Base-by-base conservation (phyloP, 306 rosid genomes). In the Prunus davidiana region DNA sequence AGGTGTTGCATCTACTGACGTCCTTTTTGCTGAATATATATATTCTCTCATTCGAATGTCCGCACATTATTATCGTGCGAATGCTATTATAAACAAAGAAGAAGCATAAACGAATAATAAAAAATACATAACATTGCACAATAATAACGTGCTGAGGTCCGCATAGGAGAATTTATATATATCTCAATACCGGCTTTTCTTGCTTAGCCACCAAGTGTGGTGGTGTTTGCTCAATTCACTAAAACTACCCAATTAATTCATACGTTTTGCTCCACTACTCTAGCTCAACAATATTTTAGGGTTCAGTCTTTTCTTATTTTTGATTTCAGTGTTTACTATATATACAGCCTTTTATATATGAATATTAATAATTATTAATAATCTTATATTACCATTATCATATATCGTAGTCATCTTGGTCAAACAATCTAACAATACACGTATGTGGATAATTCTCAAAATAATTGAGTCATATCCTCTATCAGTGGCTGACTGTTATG, bases 81-180 rank as follows among this genome's bases (percentile, higher is more conserved):
- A 32, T 32, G 1, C 1, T 1, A 32, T 32, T 32, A 1, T 32
- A 5, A 32, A 32, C 1, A 32, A 0, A 0, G 0, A 32, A 0
- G 5, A 32, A 1, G 1, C 0, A 32, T 0, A 32, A 32, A 32
- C 5, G 1, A 0, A 1, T 32, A 32, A 0, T 32, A 5, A 0
- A 32, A 32, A 32, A 32, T 32, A 32, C 7, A 32, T 5, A 5
- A 0, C 1, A 32, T 32, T 5, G 1, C 0, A 32, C 38, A 32
- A 32, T 5, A 32, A 32, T 32, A 32, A 32, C 1, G 8, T 5
- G 18, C 14, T 9, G 19, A 18, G 2, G 2, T 51, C 2, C 27
- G 1, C 5, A 19, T 2, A 55, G 1, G 9, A 12, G 18, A 55
- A 6, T 34, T 54, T 32, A 11, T 71, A 32, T 24, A 24, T 24